These are phyloP conservation scores for Endoconidiophora polonica DNA, from an alignment of 2,329 filamentous ascomycete genomes.

Conservation along the genomic window DNA sequence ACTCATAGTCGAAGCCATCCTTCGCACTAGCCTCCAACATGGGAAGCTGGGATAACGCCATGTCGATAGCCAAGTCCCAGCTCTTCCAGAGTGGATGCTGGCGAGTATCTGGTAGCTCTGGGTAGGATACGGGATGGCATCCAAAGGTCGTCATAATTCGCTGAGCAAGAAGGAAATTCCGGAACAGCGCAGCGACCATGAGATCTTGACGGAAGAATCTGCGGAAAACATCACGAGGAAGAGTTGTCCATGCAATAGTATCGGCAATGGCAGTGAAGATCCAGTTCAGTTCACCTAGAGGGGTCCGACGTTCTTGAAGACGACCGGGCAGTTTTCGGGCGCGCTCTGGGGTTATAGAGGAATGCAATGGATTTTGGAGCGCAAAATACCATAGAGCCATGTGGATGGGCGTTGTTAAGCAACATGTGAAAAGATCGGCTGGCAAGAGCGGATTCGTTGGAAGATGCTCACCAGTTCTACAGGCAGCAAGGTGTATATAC, in stretches of 20 bases:
- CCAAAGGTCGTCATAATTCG: constrained; percentile 93
- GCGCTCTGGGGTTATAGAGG: constrained; percentile 57
- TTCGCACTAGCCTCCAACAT: constrained; percentile 65
- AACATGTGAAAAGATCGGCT: constrained; percentile 89
- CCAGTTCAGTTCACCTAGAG: constrained; percentile 93
- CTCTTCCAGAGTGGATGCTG: constrained; percentile 92
- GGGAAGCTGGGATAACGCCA: constrained; percentile 79
- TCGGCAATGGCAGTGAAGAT: constrained; percentile 98
- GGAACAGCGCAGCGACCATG: constrained; percentile 95
- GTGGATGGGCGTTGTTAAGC: constrained; percentile 89
- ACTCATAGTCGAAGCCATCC: constrained; percentile 67
- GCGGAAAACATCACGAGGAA: constrained; percentile 80
- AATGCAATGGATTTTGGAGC: constrained; percentile 65
- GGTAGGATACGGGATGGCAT: constrained; percentile 85
- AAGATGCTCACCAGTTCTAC: constrained; percentile 75
- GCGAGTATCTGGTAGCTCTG: constrained; percentile 82
- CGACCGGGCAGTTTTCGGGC: constrained; percentile 81
- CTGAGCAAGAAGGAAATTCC: constrained; percentile 89
- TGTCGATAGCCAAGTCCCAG: constrained; percentile 93
- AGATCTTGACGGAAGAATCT: constrained; percentile 94
- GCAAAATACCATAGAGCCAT: constrained; percentile 96
- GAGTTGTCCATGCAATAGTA: constrained; percentile 93
- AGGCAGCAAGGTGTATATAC: constrained; percentile 83
- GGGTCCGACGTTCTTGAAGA: constrained; percentile 81
- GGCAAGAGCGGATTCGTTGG: constrained; percentile 88